Percentiles rank a stretch among this genome's conserved stretches.
Evolutionary conservation across 306 rosid genomes (phyloP).

Genomic region (Trichosanthes truncata): DNA sequence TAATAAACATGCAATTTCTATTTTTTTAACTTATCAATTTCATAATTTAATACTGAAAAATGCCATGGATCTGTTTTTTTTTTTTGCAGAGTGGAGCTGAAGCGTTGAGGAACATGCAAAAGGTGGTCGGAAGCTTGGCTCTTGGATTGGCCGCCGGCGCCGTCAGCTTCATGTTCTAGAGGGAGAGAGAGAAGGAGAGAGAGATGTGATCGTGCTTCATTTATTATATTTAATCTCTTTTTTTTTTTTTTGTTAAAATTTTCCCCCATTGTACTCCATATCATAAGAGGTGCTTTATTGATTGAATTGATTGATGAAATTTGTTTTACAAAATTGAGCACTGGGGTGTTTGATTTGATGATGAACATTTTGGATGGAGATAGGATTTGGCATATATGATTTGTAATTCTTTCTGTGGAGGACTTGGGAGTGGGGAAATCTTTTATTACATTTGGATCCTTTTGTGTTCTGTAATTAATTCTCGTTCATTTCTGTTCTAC

Average conservation of each 20-base stretch:
- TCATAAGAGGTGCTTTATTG: constrained; percentile 4
- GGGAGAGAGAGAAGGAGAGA: neutral
- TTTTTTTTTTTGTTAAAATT: neutral
- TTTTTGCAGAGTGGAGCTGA: constrained; percentile 72
- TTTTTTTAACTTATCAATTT: neutral
- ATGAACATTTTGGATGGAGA: neutral
- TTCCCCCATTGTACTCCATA: neutral
- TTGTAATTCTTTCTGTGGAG: neutral
- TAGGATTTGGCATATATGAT: neutral
- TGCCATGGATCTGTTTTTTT: neutral
- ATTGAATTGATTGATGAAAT: constrained; percentile 9
- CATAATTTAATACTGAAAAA: neutral
- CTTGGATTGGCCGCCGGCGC: constrained; percentile 39
- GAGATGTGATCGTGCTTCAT: neutral
- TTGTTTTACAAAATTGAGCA: neutral
- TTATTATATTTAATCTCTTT: constrained; percentile 1
- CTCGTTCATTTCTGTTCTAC: neutral
- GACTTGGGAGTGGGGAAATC: neutral
- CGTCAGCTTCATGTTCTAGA: constrained; percentile 44
- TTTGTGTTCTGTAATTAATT: neutral
- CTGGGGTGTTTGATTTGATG: neutral
- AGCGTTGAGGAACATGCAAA: constrained; percentile 29
- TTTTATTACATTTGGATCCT: neutral
- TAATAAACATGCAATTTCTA: neutral
- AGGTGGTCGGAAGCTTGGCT: constrained; percentile 44